These are phyloP conservation scores for Microdochium paspali DNA, from an alignment of 2,329 filamentous ascomycete species.

Conservation along the genomic window DNA sequence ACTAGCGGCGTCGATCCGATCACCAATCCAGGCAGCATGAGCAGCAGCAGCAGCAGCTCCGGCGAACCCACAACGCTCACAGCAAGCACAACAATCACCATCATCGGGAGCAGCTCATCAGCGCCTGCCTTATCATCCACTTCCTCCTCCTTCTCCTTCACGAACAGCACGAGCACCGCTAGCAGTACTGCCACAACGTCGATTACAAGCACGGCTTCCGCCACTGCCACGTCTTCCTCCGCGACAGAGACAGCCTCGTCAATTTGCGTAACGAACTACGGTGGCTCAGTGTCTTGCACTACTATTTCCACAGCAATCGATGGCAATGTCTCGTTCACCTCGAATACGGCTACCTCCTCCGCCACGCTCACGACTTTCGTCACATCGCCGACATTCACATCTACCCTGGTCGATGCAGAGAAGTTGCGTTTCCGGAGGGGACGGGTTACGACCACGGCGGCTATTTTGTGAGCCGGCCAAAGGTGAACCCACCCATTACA, in stretches of 20 bases:
- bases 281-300: not conserved
- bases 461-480: too few relatives aligned
- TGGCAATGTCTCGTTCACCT: not conserved
- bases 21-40: too few relatives aligned
- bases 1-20: too few relatives aligned
- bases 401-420: not conserved
- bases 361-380: not conserved
- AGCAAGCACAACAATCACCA: too few relatives aligned
- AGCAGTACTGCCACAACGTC: not conserved
- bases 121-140: too few relatives aligned
- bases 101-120: too few relatives aligned
- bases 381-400: not conserved
- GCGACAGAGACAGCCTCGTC: not conserved
- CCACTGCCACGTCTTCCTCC: too few relatives aligned
- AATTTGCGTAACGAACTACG: not conserved
- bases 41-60: too few relatives aligned
- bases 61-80: too few relatives aligned
- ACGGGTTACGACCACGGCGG: too few relatives aligned
- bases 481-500: too few relatives aligned
- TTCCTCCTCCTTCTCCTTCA: not conserved
- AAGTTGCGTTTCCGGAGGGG: not conserved
- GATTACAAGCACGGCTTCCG: too few relatives aligned
- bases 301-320: not conserved
- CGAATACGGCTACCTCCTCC: not conserved
- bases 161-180: not conserved